Evolutionary conservation across 352 stramenopile genomes (phyloP), one percentile per base, ranked within the genome.

Genomic region (Elongisporangium anandrum): DNA sequence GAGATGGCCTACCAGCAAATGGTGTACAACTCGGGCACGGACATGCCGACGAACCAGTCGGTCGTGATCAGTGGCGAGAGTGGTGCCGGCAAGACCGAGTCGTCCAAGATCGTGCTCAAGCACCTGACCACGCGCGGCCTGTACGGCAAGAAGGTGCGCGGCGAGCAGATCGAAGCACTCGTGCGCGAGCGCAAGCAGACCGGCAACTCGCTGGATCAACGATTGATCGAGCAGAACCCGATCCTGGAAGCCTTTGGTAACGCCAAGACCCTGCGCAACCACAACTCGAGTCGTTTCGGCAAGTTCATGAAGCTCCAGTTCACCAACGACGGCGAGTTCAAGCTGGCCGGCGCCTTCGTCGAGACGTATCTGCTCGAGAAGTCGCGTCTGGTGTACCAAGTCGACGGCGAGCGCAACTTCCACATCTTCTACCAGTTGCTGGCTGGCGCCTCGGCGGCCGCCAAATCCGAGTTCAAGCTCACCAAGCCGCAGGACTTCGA

Each of bases 251-350:
- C 92, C 8, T 98, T 98, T 70, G 95, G 95, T 60, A 98, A 98
- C 69, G 94, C 92, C 57, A 95, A 96, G 72, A 98, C 95, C 50
- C 61, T 98, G 45, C 80, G 92, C 17, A 98, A 98, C 76, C 73
- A 94, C 85, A 98, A 98, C 80, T 98, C 90, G 60, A 95, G 78
- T 63, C 90, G 94, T 59, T 98, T 98, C 60, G 94, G 94, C 62
- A 98, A 98, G 77, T 97, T 97, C 57, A 97, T 98, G 78, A 96
- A 97, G 69, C 85, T 98, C 29, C 89, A 97, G 70, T 98, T 98
- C 71, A 96, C 96, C 59, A 62, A 70, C 45, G 75, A 92, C 61
- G 84, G 76, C 57, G 69, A 92, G 54, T 94, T 95, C 61, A 92
- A 87, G 68, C 76, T 96, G 34, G 82, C 83, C 0, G 87, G 87